Percentiles rank a stretch among this genome's conserved stretches.
Evolutionary conservation across 495 filamentous ascomycete species (phyloP).

Genomic region (Penicilliopsis zonata): DNA sequence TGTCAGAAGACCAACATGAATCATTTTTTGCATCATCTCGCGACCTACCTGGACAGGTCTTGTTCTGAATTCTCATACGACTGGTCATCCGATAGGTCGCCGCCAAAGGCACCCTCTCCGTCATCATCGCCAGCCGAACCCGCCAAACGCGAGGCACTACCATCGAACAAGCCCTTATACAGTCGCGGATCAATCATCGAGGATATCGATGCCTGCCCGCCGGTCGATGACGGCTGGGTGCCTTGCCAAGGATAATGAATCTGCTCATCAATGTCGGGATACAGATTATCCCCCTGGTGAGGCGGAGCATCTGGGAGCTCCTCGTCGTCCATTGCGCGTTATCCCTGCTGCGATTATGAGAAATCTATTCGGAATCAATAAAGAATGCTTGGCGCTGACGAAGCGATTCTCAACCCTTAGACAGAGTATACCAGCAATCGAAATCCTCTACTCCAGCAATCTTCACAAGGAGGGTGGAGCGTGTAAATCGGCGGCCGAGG

Average conservation of each 20-base stretch:
- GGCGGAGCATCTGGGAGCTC: constrained; percentile 5
- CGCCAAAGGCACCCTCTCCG: background rate
- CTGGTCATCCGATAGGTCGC: constrained; percentile 12
- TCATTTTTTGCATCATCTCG: background rate
- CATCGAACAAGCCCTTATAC: constrained; percentile 15
- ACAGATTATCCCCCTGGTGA: constrained; percentile 13
- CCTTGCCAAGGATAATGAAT: constrained; percentile 26
- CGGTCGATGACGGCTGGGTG: constrained; percentile 5
- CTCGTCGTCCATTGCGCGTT: constrained; percentile 16
- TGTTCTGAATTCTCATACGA: constrained; percentile 15
- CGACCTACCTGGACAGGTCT: constrained; percentile 9
- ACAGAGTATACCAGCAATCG: too few species aligned
- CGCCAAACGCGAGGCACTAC: constrained; percentile 5
- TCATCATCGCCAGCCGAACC: constrained; percentile 7
- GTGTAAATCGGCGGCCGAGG: too few species aligned
- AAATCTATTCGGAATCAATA: too few species aligned
- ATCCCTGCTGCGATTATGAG: too few species aligned
- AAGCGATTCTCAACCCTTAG: too few species aligned
- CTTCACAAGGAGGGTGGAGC: too few species aligned
- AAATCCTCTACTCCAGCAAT: too few species aligned
- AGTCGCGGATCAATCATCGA: constrained; percentile 31
- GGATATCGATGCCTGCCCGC: constrained; percentile 7
- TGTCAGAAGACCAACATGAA: too few species aligned
- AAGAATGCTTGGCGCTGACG: too few species aligned
- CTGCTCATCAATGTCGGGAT: constrained; percentile 28